Percentiles rank a stretch among this genome's conserved stretches.
Evolutionary conservation across 2,329 filamentous ascomycete species (phyloP).

Genomic region (Pseudogymnoascus sp.): DNA sequence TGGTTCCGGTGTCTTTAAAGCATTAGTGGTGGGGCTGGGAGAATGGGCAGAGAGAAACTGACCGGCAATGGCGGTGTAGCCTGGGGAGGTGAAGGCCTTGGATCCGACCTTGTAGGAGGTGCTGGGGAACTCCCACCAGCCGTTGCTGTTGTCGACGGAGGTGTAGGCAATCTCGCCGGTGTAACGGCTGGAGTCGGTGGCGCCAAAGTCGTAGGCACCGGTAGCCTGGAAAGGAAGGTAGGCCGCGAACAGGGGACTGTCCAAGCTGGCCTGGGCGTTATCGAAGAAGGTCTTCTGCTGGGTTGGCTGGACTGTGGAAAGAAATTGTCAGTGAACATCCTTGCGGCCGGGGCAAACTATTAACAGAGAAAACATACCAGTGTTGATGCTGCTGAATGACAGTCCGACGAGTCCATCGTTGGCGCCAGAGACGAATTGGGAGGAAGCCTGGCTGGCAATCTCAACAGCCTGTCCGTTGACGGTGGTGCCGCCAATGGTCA

Average conservation of each 20-base stretch:
- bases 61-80: constrained; percentile 24
- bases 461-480: constrained; percentile 26
- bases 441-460: constrained; percentile 24
- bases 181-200: constrained; percentile 43
- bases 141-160: constrained; percentile 35
- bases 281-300: constrained; percentile 26
- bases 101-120: constrained; percentile 38
- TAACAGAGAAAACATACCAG: constrained; percentile 13
- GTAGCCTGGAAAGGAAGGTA: constrained; percentile 37
- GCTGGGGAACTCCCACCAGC: constrained; percentile 48
- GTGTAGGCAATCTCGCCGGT: constrained; percentile 43
- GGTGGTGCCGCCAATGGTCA: constrained; percentile 25
- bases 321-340: not conserved
- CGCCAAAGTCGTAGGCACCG: constrained; percentile 48
- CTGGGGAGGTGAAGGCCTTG: constrained; percentile 36
- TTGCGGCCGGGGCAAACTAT: not conserved
- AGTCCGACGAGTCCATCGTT: constrained; percentile 55
- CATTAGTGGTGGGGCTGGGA: not conserved
- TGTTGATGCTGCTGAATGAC: constrained; percentile 31
- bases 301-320: constrained; percentile 17
- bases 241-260: constrained; percentile 45
- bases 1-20: constrained; percentile 32
- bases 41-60: not conserved
- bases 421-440: constrained; percentile 24
- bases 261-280: constrained; percentile 21